A percentile compares a stretch with the other conserved stretches of the same genome.
These are phyloP conservation scores for Uromyces viciae-fabae DNA, from an alignment of 1,284 basidiomycete species.

Conservation along the genomic window DNA sequence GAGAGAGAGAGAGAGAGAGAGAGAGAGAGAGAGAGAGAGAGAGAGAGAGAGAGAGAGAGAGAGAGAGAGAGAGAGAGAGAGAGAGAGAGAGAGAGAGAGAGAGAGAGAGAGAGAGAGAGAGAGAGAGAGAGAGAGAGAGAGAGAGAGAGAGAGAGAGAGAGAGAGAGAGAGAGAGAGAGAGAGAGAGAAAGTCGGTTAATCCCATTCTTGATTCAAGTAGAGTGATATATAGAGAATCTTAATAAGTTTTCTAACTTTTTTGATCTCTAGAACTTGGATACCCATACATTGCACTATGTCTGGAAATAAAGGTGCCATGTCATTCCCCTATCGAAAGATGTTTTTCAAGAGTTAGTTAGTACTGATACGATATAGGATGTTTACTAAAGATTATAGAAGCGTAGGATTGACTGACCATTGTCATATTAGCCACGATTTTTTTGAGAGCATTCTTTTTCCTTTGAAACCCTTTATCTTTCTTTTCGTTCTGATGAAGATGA, in stretches of 20 bases:
- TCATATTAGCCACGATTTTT: conserved; percentile 55
- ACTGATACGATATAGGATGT: not conserved
- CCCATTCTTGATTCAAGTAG: not conserved
- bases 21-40: no score
- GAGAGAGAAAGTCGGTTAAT: not conserved
- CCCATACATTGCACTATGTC: conserved; percentile 85
- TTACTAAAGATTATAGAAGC: no score
- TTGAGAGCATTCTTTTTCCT: conserved; percentile 53
- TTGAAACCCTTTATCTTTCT: conserved; percentile 54
- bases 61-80: no score
- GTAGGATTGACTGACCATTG: conserved; percentile 48
- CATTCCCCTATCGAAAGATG: conserved; percentile 58
- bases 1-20: no score
- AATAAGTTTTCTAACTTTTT: conserved; percentile 64
- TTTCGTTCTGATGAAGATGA: conserved; percentile 47
- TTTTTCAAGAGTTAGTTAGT: not conserved
- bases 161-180: not conserved
- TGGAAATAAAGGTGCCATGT: conserved; percentile 80
- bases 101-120: no score
- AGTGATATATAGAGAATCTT: not conserved
- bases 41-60: no score
- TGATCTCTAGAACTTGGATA: conserved; percentile 88
- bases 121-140: conserved; percentile 19
- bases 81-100: no score
- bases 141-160: conserved; percentile 40